These are phyloP conservation scores for Inonotus obliquus DNA, from an alignment of 1,284 basidiomycete species.

Conservation along the genomic window DNA sequence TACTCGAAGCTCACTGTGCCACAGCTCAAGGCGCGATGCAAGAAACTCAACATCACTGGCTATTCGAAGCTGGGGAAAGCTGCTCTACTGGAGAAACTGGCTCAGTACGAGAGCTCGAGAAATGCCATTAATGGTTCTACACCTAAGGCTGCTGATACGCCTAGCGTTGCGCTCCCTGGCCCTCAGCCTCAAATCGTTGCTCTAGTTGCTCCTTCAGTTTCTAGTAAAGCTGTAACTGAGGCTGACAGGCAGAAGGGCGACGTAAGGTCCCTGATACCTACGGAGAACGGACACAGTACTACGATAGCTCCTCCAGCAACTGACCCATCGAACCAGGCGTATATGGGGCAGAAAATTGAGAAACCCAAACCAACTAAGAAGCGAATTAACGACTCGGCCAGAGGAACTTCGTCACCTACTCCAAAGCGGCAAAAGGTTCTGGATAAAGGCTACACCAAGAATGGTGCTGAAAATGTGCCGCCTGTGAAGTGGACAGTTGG, in stretches of 20 bases:
- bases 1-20: constrained; percentile 45
- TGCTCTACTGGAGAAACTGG: constrained; percentile 50
- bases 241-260: background rate
- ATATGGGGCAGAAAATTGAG: background rate
- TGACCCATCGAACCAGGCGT: background rate
- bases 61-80: constrained; percentile 65
- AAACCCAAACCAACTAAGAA: background rate
- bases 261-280: no score
- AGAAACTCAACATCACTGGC: constrained; percentile 51
- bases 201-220: background rate
- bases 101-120: constrained; percentile 4
- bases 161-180: background rate
- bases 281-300: background rate
- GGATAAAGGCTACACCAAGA: background rate
- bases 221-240: no score
- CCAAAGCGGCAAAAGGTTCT: background rate
- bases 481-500: background rate
- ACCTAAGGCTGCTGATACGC: background rate
- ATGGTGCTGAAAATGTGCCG: background rate
- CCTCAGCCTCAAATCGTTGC: background rate
- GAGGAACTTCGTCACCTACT: background rate
- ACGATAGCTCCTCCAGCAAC: background rate
- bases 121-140: background rate
- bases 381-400: background rate
- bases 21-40: constrained; percentile 63